phyloP scores from a whole-genome alignment of 2,329 filamentous ascomycete genomes.

The Aaosphaeria arxii region DNA sequence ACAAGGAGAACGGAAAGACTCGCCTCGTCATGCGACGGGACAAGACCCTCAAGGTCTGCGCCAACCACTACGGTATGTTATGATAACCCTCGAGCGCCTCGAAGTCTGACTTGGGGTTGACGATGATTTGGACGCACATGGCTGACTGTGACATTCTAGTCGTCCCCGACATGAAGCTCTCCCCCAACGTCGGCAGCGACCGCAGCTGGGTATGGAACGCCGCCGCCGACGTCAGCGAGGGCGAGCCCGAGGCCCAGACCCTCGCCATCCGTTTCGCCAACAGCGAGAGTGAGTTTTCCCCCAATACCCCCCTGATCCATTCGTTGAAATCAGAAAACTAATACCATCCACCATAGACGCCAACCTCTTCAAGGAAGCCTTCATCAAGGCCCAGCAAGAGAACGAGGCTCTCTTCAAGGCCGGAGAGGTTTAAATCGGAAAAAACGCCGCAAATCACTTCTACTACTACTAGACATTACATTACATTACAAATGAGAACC shows the following conservation, averaged over 20 bases:
- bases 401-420: constrained; percentile 79
- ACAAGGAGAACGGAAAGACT: constrained; percentile 98
- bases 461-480: no score
- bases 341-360: constrained; percentile 61
- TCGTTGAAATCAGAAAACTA: constrained; percentile 19
- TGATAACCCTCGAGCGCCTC: constrained; percentile 5
- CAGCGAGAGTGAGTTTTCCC: constrained; percentile 70
- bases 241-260: constrained; percentile 92
- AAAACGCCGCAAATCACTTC: neutral
- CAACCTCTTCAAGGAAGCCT: constrained; percentile 95
- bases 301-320: constrained; percentile 4
- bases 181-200: constrained; percentile 95
- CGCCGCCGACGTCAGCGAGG: constrained; percentile 95
- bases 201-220: constrained; percentile 99
- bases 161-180: constrained; percentile 97
- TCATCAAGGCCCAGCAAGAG: constrained; percentile 94
- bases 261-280: constrained; percentile 97
- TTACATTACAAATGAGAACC: no score
- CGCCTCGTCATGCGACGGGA: constrained; percentile 97
- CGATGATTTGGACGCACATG: neutral
- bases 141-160: constrained; percentile 53
- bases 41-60: constrained; percentile 99
- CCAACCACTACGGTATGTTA: constrained; percentile 93
- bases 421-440: neutral
- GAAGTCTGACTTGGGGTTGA: neutral